phyloP scores from a whole-genome alignment of 306 rosid genomes.

The Crotalaria pallida region DNA sequence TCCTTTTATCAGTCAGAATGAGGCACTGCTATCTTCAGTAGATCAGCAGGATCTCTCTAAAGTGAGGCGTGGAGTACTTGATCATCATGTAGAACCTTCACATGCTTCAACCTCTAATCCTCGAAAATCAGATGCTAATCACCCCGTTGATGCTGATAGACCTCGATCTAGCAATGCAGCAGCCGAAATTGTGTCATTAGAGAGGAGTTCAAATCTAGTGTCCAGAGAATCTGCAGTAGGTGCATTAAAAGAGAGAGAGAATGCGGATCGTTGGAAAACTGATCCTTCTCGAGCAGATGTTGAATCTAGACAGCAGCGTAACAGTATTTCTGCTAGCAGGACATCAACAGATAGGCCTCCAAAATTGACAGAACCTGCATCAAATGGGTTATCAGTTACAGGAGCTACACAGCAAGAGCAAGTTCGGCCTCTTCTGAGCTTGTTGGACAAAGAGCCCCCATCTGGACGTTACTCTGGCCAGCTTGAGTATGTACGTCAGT shows the following conservation, averaged over 20 bases:
- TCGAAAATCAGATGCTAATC: constrained; percentile 66
- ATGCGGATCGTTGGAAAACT: constrained; percentile 54
- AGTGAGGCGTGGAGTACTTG: constrained; percentile 60
- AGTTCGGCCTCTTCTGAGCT: constrained; percentile 95
- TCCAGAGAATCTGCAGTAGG: constrained; percentile 52
- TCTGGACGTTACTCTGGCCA: constrained; percentile 94
- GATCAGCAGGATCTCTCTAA: constrained; percentile 64
- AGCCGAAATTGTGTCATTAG: constrained; percentile 44
- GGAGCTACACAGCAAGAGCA: constrained; percentile 68
- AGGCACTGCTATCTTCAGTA: constrained; percentile 41
- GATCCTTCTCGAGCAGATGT: constrained; percentile 62
- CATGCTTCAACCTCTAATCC: constrained; percentile 79
- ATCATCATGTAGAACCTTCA: constrained; percentile 69
- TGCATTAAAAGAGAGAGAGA: constrained; percentile 54
- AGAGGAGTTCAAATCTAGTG: constrained; percentile 39
- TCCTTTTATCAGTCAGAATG: constrained; percentile 59
- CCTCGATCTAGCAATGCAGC: constrained; percentile 57
- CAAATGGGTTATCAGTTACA: constrained; percentile 57
- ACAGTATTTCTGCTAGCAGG: constrained; percentile 48
- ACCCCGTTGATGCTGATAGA: constrained; percentile 60
- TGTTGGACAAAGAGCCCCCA: constrained; percentile 95
- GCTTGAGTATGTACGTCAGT: constrained; percentile 88
- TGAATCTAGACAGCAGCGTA: constrained; percentile 66
- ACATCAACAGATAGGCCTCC: constrained; percentile 69
- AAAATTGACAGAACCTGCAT: constrained; percentile 59